Percentiles rank a stretch among this genome's conserved stretches.
Conservation (phyloP, 306 rosid genomes). For the Cajanus cajan region DNA sequence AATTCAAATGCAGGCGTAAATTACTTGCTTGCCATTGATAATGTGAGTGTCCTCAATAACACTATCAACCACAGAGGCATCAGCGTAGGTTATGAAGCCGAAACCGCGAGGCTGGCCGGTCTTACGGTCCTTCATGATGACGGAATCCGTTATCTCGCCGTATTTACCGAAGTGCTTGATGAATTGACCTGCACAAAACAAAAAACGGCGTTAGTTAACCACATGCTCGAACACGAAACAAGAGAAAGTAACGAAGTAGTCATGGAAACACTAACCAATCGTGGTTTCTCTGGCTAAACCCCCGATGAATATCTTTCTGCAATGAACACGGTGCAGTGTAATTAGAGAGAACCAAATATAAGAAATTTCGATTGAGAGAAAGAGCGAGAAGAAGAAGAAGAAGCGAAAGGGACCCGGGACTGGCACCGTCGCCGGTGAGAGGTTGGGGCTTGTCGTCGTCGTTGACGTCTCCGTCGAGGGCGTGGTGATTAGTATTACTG, state of each 20-base stretch:
- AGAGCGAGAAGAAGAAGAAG: not conserved
- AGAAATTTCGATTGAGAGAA: not conserved
- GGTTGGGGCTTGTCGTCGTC: slow-evolving; percentile 62
- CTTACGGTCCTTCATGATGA: slow-evolving; percentile 91
- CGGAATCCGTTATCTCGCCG: slow-evolving; percentile 87
- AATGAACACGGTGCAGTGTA: slow-evolving; percentile 32
- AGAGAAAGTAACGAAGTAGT: not conserved
- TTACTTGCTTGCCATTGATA: slow-evolving; percentile 68
- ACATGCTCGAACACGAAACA: not conserved
- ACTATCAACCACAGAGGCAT: slow-evolving; percentile 80
- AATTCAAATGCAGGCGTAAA: not conserved
- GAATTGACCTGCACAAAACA: slow-evolving; percentile 60
- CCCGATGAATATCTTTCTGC: slow-evolving; percentile 95
- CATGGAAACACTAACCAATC: slow-evolving; percentile 58
- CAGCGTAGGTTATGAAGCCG: slow-evolving; percentile 86
- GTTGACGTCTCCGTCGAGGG: slow-evolving; percentile 49
- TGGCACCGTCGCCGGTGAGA: slow-evolving; percentile 88
- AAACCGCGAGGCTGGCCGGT: slow-evolving; percentile 95
- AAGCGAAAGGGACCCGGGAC: slow-evolving; percentile 65
- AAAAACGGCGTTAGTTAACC: not conserved
- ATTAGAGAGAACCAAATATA: slow-evolving; percentile 30
- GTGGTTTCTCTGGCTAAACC: slow-evolving; percentile 97
- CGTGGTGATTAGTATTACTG: slow-evolving; percentile 40
- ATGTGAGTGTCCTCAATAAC: slow-evolving; percentile 79
- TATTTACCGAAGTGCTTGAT: slow-evolving; percentile 80